Conservation (phyloP, 2,329 filamentous ascomycete genomes). For the Talaromyces albobiverticillius region DNA sequence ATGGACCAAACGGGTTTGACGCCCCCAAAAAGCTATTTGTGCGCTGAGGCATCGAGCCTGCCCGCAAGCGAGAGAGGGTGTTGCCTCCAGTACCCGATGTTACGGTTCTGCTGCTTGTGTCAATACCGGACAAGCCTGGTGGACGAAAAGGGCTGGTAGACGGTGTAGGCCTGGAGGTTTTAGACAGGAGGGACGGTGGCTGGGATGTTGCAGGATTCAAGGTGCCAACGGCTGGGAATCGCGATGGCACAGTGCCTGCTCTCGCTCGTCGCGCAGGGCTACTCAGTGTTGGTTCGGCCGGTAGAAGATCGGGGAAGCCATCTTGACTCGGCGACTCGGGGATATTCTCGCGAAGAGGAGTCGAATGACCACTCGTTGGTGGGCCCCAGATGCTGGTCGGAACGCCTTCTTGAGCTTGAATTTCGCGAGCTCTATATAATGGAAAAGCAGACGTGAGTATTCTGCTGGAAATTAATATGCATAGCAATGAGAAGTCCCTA, state of each 20-base stretch:
- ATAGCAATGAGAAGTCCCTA: constrained; percentile 48
- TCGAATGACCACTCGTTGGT: constrained; percentile 93
- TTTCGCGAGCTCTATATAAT: constrained; percentile 75
- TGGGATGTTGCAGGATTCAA: constrained; percentile 57
- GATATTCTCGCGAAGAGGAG: constrained; percentile 93
- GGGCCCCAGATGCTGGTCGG: constrained; percentile 81
- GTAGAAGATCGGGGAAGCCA: constrained; percentile 86
- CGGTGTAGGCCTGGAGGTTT: constrained; percentile 80
- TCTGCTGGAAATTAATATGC: constrained; percentile 4
- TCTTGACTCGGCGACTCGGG: constrained; percentile 91
- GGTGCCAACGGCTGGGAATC: constrained; percentile 76
- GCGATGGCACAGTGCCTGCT: constrained; percentile 92
- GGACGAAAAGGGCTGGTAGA: constrained; percentile 85
- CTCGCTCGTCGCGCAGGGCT: constrained; percentile 72
- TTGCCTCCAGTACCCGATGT: constrained; percentile 53
- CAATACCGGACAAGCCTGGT: constrained; percentile 39
- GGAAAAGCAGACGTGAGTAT: constrained; percentile 13
- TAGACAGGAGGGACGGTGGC: constrained; percentile 60
- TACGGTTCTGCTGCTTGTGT: constrained; percentile 37
- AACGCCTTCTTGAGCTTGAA: constrained; percentile 93
- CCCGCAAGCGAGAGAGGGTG: constrained; percentile 79
- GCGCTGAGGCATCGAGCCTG: constrained; percentile 91
- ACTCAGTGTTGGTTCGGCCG: constrained; percentile 64
- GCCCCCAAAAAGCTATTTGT: constrained; percentile 60
- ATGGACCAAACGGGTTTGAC: constrained; percentile 74